Percentiles rank a stretch among this genome's conserved stretches.
These are phyloP conservation scores for Ilex asprella DNA, from an alignment of 257 asterid genomes.

Conservation along the genomic window DNA sequence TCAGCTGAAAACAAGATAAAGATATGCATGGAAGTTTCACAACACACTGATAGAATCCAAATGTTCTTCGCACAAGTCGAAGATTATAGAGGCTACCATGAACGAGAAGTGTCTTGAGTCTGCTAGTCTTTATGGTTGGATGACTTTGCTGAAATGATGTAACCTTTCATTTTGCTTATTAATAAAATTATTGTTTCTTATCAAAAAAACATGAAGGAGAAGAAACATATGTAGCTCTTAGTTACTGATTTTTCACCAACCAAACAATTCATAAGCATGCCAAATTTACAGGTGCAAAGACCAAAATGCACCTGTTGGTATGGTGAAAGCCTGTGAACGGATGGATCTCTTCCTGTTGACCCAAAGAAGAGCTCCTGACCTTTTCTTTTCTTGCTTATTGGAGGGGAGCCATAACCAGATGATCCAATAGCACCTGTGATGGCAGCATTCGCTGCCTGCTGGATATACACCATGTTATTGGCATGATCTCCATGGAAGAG, in stretches of 20 bases:
- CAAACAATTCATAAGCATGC: not conserved
- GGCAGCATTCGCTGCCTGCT: constrained; percentile 25
- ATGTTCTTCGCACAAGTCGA: too few relatives aligned
- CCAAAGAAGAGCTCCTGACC: constrained; percentile 18
- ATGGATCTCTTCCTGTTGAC: constrained; percentile 10
- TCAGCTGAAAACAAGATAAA: too few relatives aligned
- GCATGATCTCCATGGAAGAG: constrained; percentile 56
- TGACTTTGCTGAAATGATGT: too few relatives aligned
- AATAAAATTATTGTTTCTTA: not conserved
- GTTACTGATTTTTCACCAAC: not conserved
- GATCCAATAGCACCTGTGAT: constrained; percentile 23
- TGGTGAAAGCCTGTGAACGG: constrained; percentile 12
- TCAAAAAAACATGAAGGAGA: not conserved
- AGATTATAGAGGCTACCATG: too few relatives aligned
- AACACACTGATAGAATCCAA: too few relatives aligned
- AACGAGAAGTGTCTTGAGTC: too few relatives aligned
- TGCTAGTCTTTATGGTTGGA: too few relatives aligned
- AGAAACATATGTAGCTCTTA: not conserved
- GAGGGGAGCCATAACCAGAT: constrained; percentile 28
- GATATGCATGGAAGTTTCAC: too few relatives aligned
- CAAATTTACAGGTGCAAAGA: not conserved
- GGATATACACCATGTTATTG: constrained; percentile 11
- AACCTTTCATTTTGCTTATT: too few relatives aligned
- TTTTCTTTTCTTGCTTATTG: constrained; percentile 18
- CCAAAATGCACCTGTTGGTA: constrained; percentile 19